Percentiles rank a stretch among this genome's conserved stretches.
Conservation (phyloP, 306 rosid genomes). For the Quercus alba region DNA sequence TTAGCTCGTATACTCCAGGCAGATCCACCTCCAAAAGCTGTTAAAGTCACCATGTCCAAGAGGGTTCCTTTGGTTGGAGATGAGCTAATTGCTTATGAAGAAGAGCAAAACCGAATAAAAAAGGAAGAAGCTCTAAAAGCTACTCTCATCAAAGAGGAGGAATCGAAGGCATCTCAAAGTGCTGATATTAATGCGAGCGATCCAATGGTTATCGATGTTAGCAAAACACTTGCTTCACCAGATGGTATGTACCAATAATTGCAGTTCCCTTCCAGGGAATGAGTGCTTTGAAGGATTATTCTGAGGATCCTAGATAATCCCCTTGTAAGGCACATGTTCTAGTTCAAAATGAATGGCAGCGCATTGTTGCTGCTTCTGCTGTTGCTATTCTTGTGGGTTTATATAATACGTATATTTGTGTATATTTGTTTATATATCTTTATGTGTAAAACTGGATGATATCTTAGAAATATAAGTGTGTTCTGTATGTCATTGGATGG, state of each 20-base stretch:
- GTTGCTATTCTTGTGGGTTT: not conserved
- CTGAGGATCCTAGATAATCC: not conserved
- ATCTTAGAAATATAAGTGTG: slow-evolving; percentile 6
- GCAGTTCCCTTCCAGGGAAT: slow-evolving; percentile 7
- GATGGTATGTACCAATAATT: slow-evolving; percentile 48
- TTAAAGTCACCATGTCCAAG: slow-evolving; percentile 85
- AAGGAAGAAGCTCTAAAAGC: slow-evolving; percentile 93
- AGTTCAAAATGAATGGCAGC: not conserved
- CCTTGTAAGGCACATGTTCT: not conserved
- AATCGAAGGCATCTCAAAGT: slow-evolving; percentile 58
- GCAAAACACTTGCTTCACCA: slow-evolving; percentile 45
- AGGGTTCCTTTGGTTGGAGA: slow-evolving; percentile 95
- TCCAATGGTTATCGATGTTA: slow-evolving; percentile 72
- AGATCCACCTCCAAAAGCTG: slow-evolving; percentile 99
- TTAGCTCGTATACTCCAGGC: slow-evolving; percentile 98
- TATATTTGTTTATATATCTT: not conserved
- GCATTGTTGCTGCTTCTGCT: not conserved
- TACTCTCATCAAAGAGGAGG: slow-evolving; percentile 82
- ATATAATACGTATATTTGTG: not conserved
- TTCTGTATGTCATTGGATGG: not conserved
- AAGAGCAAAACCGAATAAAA: slow-evolving; percentile 81
- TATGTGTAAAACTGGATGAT: slow-evolving; percentile 6
- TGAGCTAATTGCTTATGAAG: slow-evolving; percentile 92
- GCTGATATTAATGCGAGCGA: slow-evolving; percentile 54
- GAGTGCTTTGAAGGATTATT: slow-evolving; percentile 2